Evolutionary conservation across 164 flowering plant genomes (phyloP), one percentile per base, ranked within the genome.

Genomic region (Tetrastigma voinierianum): DNA sequence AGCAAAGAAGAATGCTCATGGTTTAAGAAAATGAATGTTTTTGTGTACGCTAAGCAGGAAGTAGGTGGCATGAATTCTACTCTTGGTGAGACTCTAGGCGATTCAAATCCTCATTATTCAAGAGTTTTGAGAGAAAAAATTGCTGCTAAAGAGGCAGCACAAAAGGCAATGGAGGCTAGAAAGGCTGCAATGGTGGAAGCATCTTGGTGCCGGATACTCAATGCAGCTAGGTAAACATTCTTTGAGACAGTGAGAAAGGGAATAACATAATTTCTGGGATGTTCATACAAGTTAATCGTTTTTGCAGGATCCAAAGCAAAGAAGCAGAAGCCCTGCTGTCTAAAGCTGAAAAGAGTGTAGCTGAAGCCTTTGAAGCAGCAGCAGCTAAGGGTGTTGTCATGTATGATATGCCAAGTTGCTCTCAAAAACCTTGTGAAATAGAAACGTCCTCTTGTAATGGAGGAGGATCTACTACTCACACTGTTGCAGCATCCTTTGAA

Each of bases 181-280:
- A 92, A 87, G 75, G 92, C 91, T 80, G 97, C 97, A 62, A 62
- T 95, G 85, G 94, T 91, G 66, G 98, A 95, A 83, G 98, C 97
- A 68, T 95, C 97, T 60, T 92, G 97, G 97, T 89, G 97, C 74
- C 80, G 93, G 45, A 91, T 95, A 65, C 96, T 95, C 70, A 66
- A 60, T 69, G 96, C 97, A 64, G 92, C 97, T 60, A 85, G 98
- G 98, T 95, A 75, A 11, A 10, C n/a, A n/a, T 0, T n/a, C 55
- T 57, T 67, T n/a, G 14, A 21, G 4, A 19, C 49, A 1, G 16
- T 32, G 7, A 40, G 43, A n/a, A 40, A 12, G 53, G 43, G 64
- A 1, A 16, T 55, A 10, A 10, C 61, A 1, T 46, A 16, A 12
- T 61, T 25, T 3, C 14, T 46, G 20, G 25, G 9, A 1, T 4